phyloP scores from a whole-genome alignment of 129 eudicot genomes.

The Flaveria linearis region DNA sequence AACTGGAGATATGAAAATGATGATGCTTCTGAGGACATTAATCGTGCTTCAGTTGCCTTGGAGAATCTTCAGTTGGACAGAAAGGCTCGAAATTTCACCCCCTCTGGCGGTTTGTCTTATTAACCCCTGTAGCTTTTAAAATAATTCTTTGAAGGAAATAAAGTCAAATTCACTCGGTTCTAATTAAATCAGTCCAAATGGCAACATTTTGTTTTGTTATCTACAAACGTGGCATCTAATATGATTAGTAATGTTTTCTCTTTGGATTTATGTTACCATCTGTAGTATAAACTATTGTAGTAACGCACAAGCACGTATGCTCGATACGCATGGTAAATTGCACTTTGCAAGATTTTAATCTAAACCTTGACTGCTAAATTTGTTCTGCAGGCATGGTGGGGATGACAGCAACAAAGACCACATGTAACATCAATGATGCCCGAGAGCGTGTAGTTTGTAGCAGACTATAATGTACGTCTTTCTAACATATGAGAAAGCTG shows the following conservation, averaged over 20 bases:
- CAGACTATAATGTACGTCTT: conserved; percentile 18
- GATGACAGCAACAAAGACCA: conserved; percentile 29
- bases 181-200: not conserved
- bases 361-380: not conserved
- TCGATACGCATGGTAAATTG: not conserved
- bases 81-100: conserved; percentile 77
- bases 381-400: conserved; percentile 37
- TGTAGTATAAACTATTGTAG: not conserved
- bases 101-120: conserved; percentile 82
- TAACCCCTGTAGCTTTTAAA: not conserved
- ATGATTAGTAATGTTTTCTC: not conserved
- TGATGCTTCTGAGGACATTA: conserved; percentile 66
- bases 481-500: conserved; percentile 30
- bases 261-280: not conserved
- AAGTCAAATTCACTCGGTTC: not conserved
- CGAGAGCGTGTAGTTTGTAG: conserved; percentile 33
- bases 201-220: not conserved
- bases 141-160: not conserved
- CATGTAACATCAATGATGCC: conserved; percentile 25
- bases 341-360: not conserved
- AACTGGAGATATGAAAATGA: conserved; percentile 89
- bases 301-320: not conserved
- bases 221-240: not conserved
- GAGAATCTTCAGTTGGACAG: conserved; percentile 94
- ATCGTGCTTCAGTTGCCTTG: conserved; percentile 70